These are phyloP conservation scores for Casuarina equisetifolia DNA, from an alignment of 306 rosid genomes.

Conservation along the genomic window DNA sequence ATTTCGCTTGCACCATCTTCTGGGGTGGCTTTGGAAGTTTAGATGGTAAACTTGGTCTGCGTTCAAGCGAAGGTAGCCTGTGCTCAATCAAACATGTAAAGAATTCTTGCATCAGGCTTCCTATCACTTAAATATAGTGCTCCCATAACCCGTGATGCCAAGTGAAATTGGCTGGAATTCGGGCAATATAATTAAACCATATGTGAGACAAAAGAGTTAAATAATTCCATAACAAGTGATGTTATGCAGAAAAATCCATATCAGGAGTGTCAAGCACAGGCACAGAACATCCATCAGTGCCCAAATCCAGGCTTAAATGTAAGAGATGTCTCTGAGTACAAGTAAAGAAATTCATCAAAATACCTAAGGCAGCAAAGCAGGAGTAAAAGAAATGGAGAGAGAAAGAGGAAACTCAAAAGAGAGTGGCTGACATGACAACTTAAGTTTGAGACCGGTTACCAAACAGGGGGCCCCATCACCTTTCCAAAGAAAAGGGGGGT, in stretches of 20 bases:
- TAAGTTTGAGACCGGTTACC: too few relatives aligned
- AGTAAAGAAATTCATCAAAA: background rate
- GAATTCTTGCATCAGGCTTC: slow-evolving; percentile 14
- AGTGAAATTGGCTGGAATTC: background rate
- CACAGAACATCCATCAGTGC: too few relatives aligned
- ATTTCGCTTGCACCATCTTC: slow-evolving; percentile 43
- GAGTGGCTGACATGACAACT: background rate
- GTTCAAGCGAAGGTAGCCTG: slow-evolving; percentile 28
- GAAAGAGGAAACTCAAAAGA: background rate
- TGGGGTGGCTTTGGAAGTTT: slow-evolving; percentile 63
- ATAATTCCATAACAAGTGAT: too few relatives aligned
- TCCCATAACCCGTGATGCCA: background rate
- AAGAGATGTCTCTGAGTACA: background rate
- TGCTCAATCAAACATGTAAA: slow-evolving; percentile 6
- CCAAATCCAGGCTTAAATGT: background rate
- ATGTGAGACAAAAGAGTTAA: too few relatives aligned
- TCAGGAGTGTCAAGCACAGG: too few relatives aligned
- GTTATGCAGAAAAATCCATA: too few relatives aligned
- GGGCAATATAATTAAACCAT: too few relatives aligned
- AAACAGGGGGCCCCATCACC: background rate
- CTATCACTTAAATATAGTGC: background rate
- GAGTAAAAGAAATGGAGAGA: background rate
- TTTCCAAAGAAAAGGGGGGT: too few relatives aligned
- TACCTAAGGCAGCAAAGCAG: background rate
- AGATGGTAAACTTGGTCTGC: slow-evolving; percentile 54